Evolutionary conservation across 192 early-diverging fungal species (phyloP).

Genomic region (Diversispora eburnea): DNA sequence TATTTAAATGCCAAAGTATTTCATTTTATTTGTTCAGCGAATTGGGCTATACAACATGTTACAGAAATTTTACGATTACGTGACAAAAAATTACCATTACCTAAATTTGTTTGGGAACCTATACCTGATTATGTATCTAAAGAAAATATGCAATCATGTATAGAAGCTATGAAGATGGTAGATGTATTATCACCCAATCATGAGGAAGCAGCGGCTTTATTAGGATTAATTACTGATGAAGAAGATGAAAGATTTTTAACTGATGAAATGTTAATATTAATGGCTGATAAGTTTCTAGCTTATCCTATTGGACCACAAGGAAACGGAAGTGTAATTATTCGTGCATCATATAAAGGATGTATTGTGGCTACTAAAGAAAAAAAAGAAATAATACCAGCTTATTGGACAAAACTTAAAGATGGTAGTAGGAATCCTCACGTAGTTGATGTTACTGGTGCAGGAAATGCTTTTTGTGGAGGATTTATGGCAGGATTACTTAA

Average conservation of each 20-base stretch:
- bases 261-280: constrained; percentile 10
- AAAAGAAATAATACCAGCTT: constrained; percentile 35
- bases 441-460: constrained; percentile 44
- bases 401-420: constrained; percentile 29
- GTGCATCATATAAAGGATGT: constrained; percentile 37
- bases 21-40: constrained; percentile 40
- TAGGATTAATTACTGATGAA: constrained; percentile 25
- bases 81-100: constrained; percentile 20
- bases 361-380: constrained; percentile 20
- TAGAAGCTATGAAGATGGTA: constrained; percentile 27
- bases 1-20: constrained; percentile 36
- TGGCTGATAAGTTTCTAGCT: constrained; percentile 30
- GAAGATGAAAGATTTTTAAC: constrained; percentile 9
- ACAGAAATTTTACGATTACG: constrained; percentile 16
- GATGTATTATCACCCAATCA: constrained; percentile 45
- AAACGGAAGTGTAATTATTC: constrained; percentile 35
- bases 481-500: constrained; percentile 35
- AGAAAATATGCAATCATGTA: constrained; percentile 26
- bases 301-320: constrained; percentile 17
- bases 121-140: constrained; percentile 33
- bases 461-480: constrained; percentile 49
- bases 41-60: constrained; percentile 29
- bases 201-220: constrained; percentile 40
- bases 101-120: constrained; percentile 47
- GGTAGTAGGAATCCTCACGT: constrained; percentile 15